Percentiles rank a stretch among this genome's conserved stretches.
These are phyloP conservation scores for Brettanomyces bruxellensis DNA, from an alignment of 805 yeast species.

Conservation along the genomic window DNA sequence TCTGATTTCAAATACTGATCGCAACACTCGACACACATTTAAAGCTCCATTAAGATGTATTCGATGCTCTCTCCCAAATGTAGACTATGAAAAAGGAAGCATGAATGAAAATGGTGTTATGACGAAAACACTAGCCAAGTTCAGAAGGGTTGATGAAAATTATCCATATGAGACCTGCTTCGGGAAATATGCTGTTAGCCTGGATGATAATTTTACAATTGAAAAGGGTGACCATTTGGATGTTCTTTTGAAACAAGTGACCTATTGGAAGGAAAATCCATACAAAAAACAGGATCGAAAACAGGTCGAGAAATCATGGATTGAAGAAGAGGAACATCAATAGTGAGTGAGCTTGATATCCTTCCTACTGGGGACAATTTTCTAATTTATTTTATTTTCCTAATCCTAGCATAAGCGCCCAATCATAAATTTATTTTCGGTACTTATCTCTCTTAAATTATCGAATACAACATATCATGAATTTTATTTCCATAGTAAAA, in stretches of 20 bases:
- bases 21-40: conserved; percentile 9
- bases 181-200: conserved; percentile 21
- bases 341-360: too few species aligned
- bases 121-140: conserved; percentile 17
- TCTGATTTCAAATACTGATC: conserved; percentile 4
- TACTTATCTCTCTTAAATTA: too few species aligned
- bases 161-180: conserved; percentile 17
- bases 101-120: conserved; percentile 15
- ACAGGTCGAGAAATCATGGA: too few species aligned
- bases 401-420: too few species aligned
- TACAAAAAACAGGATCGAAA: not conserved
- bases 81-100: conserved; percentile 13
- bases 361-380: too few species aligned
- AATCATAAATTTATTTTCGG: too few species aligned
- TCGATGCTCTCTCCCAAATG: conserved; percentile 22
- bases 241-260: conserved; percentile 9
- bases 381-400: too few species aligned
- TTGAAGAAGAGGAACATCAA: too few species aligned
- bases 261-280: conserved; percentile 1
- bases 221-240: conserved; percentile 19
- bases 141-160: conserved; percentile 22
- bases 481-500: too few species aligned
- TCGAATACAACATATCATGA: too few species aligned
- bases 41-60: conserved; percentile 20
- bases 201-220: conserved; percentile 12